Conservation (phyloP, 1,284 basidiomycete species). For the Irpex sp. region DNA sequence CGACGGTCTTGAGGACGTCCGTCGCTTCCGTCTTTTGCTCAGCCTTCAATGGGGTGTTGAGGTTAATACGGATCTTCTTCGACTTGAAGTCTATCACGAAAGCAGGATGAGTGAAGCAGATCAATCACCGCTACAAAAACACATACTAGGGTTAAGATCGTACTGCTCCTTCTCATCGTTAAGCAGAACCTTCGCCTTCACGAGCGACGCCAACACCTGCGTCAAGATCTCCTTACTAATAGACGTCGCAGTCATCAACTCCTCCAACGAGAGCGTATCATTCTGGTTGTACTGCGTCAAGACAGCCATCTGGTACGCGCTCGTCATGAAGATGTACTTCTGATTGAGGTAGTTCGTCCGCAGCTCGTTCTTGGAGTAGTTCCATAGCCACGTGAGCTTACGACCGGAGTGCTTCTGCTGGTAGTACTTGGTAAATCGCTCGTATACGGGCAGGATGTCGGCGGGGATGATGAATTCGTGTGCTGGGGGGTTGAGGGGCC, state of each 20-base stretch:
- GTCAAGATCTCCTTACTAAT: slow-evolving; percentile 84
- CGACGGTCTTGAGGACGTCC: slow-evolving; percentile 93
- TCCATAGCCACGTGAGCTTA: slow-evolving; percentile 97
- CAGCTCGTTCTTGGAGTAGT: slow-evolving; percentile 95
- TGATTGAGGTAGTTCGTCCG: slow-evolving; percentile 90
- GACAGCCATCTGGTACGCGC: slow-evolving; percentile 94
- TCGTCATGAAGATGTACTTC: slow-evolving; percentile 96
- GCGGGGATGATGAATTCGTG: slow-evolving; percentile 89
- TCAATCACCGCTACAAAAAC: too few species aligned
- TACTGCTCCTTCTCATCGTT: slow-evolving; percentile 86
- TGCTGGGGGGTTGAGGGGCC: slow-evolving; percentile 84
- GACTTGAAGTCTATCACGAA: slow-evolving; percentile 81
- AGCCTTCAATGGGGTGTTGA: slow-evolving; percentile 93
- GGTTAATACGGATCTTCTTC: slow-evolving; percentile 94
- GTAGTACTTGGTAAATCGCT: slow-evolving; percentile 93
- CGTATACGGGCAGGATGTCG: slow-evolving; percentile 85
- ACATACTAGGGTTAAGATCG: slow-evolving; percentile 89
- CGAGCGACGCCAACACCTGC: slow-evolving; percentile 80
- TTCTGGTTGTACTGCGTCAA: slow-evolving; percentile 92
- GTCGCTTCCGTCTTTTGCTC: slow-evolving; percentile 91
- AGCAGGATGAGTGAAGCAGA: neutral
- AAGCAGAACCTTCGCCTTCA: slow-evolving; percentile 88
- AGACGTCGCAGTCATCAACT: slow-evolving; percentile 80
- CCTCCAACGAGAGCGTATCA: slow-evolving; percentile 80
- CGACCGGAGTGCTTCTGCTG: slow-evolving; percentile 92